These are phyloP conservation scores for Pichia sp. DNA, from an alignment of 1,139 yeast species.

Conservation along the genomic window DNA sequence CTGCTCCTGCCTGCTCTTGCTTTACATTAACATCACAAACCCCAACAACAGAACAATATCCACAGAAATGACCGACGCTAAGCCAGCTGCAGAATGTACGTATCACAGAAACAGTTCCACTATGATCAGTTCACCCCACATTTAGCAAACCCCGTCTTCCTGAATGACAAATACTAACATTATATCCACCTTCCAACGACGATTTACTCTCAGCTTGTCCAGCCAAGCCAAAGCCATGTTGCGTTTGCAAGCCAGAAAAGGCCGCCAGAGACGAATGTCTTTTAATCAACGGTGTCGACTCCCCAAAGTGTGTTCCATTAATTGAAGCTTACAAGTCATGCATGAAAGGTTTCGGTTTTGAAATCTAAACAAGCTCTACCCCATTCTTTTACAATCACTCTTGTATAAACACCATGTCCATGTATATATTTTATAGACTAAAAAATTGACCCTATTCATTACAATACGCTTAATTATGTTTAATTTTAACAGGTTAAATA, in stretches of 20 bases:
- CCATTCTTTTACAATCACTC: constrained; percentile 14
- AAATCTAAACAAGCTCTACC: constrained; percentile 32
- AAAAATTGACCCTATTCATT: background rate
- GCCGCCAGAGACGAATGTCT: constrained; percentile 84
- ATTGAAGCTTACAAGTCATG: constrained; percentile 75
- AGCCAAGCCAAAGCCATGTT: constrained; percentile 88
- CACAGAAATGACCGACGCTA: constrained; percentile 22
- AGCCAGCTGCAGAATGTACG: constrained; percentile 22
- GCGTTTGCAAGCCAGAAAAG: constrained; percentile 91
- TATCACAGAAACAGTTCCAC: background rate
- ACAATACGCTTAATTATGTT: too few species aligned
- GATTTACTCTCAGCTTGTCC: background rate
- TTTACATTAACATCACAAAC: background rate
- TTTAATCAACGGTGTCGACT: constrained; percentile 76
- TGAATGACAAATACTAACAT: constrained; percentile 9
- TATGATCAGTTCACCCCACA: background rate
- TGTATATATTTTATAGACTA: background rate
- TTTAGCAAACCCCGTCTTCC: too few species aligned
- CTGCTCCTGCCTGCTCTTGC: background rate
- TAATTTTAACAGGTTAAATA: too few species aligned
- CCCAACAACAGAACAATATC: background rate
- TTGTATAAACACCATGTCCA: too few species aligned
- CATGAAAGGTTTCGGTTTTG: constrained; percentile 92
- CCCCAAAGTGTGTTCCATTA: constrained; percentile 75
- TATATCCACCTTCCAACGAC: background rate